phyloP scores from a whole-genome alignment of 164 flowering plant species.

The Tetrastigma voinierianum region DNA sequence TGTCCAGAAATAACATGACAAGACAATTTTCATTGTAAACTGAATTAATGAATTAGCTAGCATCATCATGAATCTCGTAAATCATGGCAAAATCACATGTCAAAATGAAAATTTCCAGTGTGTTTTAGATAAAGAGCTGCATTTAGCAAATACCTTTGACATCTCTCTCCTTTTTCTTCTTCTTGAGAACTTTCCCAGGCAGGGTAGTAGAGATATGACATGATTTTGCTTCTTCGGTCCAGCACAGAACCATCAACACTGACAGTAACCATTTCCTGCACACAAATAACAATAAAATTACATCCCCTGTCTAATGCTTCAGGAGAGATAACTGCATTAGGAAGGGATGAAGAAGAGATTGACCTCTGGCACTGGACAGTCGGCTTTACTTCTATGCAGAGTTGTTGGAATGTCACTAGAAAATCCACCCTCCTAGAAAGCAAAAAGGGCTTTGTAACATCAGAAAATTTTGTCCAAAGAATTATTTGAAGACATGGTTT shows the following conservation, averaged over 20 bases:
- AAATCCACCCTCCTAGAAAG: slow-evolving; percentile 70
- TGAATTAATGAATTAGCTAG: too few relatives aligned
- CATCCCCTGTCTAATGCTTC: not conserved
- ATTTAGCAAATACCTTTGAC: slow-evolving; percentile 48
- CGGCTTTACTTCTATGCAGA: slow-evolving; percentile 95
- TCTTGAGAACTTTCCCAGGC: slow-evolving; percentile 95
- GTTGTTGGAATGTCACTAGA: slow-evolving; percentile 91
- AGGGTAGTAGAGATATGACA: slow-evolving; percentile 98
- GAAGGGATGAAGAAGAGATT: slow-evolving; percentile 8
- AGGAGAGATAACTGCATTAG: not conserved
- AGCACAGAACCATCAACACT: slow-evolving; percentile 96
- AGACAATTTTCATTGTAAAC: too few relatives aligned
- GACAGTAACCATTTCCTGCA: slow-evolving; percentile 94
- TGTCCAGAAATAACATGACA: too few relatives aligned
- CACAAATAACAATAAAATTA: slow-evolving; percentile 11
- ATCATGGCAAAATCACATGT: not conserved
- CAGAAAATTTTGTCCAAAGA: not conserved
- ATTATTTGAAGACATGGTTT: not conserved
- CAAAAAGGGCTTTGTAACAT: not conserved
- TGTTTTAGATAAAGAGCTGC: not conserved
- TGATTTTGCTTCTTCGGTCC: slow-evolving; percentile 88
- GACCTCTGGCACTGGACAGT: slow-evolving; percentile 95
- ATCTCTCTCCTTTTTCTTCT: slow-evolving; percentile 92
- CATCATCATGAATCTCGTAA: too few relatives aligned
- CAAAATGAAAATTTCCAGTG: not conserved